Base-by-base conservation (phyloP, 306 rosid genomes). In the Pterocarpus santalinus region DNA sequence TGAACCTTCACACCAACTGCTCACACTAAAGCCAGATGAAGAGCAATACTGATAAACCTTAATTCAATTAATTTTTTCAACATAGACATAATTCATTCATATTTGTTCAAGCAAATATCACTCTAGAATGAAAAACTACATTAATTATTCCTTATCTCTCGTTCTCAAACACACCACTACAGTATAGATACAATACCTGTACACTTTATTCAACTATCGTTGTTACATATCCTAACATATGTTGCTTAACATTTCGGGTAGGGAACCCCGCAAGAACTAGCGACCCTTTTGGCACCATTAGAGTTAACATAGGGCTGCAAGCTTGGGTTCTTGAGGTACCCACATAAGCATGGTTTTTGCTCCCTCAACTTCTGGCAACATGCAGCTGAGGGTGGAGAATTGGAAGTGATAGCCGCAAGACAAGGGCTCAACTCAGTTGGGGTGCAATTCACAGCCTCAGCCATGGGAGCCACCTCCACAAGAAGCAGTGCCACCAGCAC, bases 261-360 rank as follows among this genome's bases (percentile, higher is more conserved):
- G 43, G 91, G 3, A 63, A 92, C 60, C 0, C 85, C 82, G 60
- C 97, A 92, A 49, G 76, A 0, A 28, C 32, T n/a, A 35, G 88
- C 82, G 0, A 90, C 93, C 49, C 4, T 80, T 83, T 2, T 83
- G 36, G 94, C 67, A n/a, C 80, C 77, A 12, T 90, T 76, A 77
- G 90, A 70, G 55, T 43, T 81, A 30, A 90, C 64, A 53, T 89
- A 92, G 10, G 30, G 80, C 78, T 39, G 69, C 5, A 87, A 75
- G 7, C 0, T 12, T 4, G 97, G 97, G 80, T 87, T 69, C 79
- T 53, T 81, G 32, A 86, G n/a, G 71, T 92, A 92, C 3, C 69
- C 85, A 74, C 97, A 92, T 0, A 92, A 81, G 84, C 97, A 92
- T 44, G 97, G 82, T 52, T 12, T 81, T 55, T 92, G 97, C 61